Base-by-base conservation (phyloP, 2,329 filamentous ascomycete species). In the Fusarium lateritium region DNA sequence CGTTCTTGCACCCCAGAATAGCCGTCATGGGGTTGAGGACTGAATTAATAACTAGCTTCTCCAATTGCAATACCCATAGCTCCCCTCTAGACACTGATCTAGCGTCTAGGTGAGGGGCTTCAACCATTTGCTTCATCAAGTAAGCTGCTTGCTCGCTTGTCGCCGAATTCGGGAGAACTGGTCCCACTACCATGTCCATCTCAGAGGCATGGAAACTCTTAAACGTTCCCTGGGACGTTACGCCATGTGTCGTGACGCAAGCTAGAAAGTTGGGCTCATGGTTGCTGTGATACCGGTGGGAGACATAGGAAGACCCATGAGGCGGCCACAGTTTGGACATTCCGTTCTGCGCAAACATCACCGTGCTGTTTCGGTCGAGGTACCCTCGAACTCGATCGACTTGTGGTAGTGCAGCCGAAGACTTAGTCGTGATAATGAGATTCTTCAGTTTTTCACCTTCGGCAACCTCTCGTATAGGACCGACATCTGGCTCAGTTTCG, bases 331-430 rank as follows among this genome's bases (percentile, higher is more conserved):
- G 77, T 68, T 83, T 84, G 33, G 92, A 94, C 88, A 98, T 92
- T 46, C 95, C 95, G 73, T 97, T 97, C 73, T 98, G 94, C 24
- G 93, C 82, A 73, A 98, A 92, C 14, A 91, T 84, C n/a, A 98
- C 88, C 0, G 92, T 92, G n/a, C 90, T 93, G 5, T 84, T 79
- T 5, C 81, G 78, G 66, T 89, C 85, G 4, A 90, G 85, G 53
- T 97, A 87, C 2, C 86, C 79, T 8, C 86, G 82, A 15, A 97
- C 79, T 19, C 82, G 76, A 52, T 85, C 83, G 7, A 85, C 79
- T 40, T 92, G 91, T 2, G 85, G 81, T n/a, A 92, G 78, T 0
- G 92, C 92, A 38, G 87, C 81, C 4, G 87, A 82, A 0, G 94
- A 88, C 79, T 97, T 98, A 31, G 91, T 92, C 4, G 92, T 86